A percentile compares a stretch with the other conserved stretches of the same genome.
These are phyloP conservation scores for Pestalotiopsis sp. DNA, from an alignment of 2,329 filamentous ascomycete genomes.

Conservation along the genomic window DNA sequence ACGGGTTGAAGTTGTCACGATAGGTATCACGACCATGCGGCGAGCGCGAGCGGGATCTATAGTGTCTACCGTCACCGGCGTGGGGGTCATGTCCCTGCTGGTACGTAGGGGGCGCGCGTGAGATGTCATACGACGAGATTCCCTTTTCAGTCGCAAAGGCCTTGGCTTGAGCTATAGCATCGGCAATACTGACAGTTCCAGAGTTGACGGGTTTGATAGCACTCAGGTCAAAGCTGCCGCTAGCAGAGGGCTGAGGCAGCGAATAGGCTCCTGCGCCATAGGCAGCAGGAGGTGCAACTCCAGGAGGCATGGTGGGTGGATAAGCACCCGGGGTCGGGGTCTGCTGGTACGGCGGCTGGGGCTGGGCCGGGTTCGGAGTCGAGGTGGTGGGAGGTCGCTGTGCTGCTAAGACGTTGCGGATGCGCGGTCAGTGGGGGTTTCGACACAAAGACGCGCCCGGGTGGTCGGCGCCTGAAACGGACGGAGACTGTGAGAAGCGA, in stretches of 20 bases:
- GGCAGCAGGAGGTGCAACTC: slow-evolving; percentile 37
- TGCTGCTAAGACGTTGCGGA: slow-evolving; percentile 24
- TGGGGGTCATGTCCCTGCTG: slow-evolving; percentile 40
- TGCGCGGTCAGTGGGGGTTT: slow-evolving; percentile 19
- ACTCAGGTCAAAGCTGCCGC: slow-evolving; percentile 79
- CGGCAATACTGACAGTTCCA: slow-evolving; percentile 80
- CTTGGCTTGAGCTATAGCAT: slow-evolving; percentile 83
- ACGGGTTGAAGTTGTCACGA: slow-evolving; percentile 79
- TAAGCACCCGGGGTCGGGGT: slow-evolving; percentile 41
- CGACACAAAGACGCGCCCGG: neutral
- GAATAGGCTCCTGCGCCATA: slow-evolving; percentile 42
- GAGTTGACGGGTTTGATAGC: slow-evolving; percentile 78
- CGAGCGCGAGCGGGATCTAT: slow-evolving; percentile 74
- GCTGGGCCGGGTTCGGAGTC: slow-evolving; percentile 45
- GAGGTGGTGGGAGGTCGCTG: slow-evolving; percentile 43
- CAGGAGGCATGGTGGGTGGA: slow-evolving; percentile 41
- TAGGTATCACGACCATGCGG: slow-evolving; percentile 69
- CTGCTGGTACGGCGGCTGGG: slow-evolving; percentile 40
- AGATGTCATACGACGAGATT: slow-evolving; percentile 59
- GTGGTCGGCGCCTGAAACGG: neutral
- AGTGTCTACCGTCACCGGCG: slow-evolving; percentile 55
- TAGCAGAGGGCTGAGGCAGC: slow-evolving; percentile 70
- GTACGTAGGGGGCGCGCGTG: slow-evolving; percentile 46
- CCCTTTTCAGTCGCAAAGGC: slow-evolving; percentile 81
- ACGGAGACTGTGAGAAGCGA: neutral